Evolutionary conservation across 139 green algal genomes (phyloP).

Genomic region (Volvox africanus): DNA sequence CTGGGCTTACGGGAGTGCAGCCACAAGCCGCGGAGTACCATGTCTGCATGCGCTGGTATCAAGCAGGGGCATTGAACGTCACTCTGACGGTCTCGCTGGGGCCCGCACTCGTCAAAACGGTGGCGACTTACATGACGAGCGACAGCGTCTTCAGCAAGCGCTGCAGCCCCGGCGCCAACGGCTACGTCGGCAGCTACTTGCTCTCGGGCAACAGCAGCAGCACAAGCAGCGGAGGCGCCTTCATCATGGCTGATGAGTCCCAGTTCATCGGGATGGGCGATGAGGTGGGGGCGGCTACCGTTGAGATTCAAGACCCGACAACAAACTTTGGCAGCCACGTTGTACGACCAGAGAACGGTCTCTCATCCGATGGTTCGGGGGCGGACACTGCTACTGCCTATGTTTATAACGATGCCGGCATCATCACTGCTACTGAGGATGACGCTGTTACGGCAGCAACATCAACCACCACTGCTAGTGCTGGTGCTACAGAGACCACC

Average conservation of each 20-base stretch:
- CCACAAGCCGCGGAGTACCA: background rate
- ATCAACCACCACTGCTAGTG: background rate
- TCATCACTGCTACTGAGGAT: too few species aligned
- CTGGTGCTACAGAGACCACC: background rate
- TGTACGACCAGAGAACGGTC: background rate
- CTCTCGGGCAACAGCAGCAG: background rate
- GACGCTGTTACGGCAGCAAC: background rate
- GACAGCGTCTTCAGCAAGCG: slow-evolving; percentile 12
- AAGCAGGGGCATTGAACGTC: background rate
- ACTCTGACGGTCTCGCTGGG: background rate
- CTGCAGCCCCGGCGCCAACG: background rate
- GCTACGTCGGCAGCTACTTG: background rate
- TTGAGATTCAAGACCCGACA: background rate
- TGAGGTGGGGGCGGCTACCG: too few species aligned
- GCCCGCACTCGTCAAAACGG: background rate
- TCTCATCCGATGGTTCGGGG: too few species aligned
- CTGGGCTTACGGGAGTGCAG: background rate
- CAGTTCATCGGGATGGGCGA: background rate
- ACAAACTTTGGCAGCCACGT: background rate
- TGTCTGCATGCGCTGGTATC: slow-evolving; percentile 6
- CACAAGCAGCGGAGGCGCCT: background rate
- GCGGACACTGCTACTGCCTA: too few species aligned
- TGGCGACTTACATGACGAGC: background rate
- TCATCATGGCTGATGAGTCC: background rate
- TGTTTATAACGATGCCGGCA: background rate